Evolutionary conservation across 1,139 yeast genomes (phyloP).

Genomic region (Ashbya aceris): DNA sequence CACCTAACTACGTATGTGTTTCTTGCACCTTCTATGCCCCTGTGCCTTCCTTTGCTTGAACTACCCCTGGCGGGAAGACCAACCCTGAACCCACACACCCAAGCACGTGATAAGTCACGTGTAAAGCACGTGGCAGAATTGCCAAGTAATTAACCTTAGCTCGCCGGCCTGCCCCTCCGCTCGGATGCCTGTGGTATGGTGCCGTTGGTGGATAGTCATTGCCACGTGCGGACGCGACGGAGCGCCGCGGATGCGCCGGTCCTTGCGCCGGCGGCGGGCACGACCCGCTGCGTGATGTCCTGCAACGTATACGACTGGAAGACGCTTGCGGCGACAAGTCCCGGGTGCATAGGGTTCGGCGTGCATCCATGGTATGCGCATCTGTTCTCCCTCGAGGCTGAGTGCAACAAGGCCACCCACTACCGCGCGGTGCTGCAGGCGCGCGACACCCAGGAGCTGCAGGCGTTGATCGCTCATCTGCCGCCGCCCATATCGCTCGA

Average conservation of each 20-base stretch:
- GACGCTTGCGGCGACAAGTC: slow-evolving; percentile 7
- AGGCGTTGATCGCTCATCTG: slow-evolving; percentile 38
- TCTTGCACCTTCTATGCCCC: no score
- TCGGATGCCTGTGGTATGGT: background rate
- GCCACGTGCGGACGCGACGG: slow-evolving; percentile 40
- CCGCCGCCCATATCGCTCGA: slow-evolving; percentile 49
- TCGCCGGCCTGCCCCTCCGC: no score
- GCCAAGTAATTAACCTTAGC: no score
- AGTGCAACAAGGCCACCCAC: slow-evolving; percentile 37
- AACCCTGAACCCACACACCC: no score
- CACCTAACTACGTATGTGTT: no score
- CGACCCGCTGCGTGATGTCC: slow-evolving; percentile 40
- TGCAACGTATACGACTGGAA: slow-evolving; percentile 46
- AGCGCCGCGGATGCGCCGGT: background rate
- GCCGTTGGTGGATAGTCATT: slow-evolving; percentile 50
- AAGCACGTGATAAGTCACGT: no score
- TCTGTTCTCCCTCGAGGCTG: slow-evolving; percentile 36
- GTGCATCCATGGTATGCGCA: slow-evolving; percentile 90
- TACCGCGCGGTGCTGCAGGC: slow-evolving; percentile 38
- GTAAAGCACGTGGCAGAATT: background rate
- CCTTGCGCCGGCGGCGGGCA: slow-evolving; percentile 1
- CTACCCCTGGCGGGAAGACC: no score
- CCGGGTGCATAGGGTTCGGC: slow-evolving; percentile 57
- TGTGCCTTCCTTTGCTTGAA: no score
- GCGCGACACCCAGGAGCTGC: slow-evolving; percentile 25